phyloP scores from a whole-genome alignment of 208 protist species.

The Angomonas deanei region DNA sequence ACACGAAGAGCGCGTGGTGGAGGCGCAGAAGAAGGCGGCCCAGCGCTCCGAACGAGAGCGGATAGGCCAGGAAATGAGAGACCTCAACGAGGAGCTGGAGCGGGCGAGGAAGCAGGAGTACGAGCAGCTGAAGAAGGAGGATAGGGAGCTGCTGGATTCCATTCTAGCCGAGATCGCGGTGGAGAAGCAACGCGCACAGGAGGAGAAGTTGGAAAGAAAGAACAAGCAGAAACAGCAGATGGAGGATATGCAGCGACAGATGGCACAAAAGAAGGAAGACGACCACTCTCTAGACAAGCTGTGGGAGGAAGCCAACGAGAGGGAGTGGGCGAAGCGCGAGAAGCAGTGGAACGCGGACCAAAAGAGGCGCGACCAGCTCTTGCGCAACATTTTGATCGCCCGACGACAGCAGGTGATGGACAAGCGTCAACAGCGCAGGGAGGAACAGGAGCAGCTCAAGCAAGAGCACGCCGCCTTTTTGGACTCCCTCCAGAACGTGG shows the following conservation, averaged over 20 bases:
- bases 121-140: constrained; percentile 57
- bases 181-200: constrained; percentile 34
- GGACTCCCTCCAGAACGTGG: constrained; percentile 17
- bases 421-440: constrained; percentile 38
- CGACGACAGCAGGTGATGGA: constrained; percentile 79
- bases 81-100: constrained; percentile 63
- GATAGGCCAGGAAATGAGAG: constrained; percentile 63
- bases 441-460: constrained; percentile 25
- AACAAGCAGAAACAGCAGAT: constrained; percentile 29
- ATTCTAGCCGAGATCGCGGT: constrained; percentile 46
- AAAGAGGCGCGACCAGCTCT: constrained; percentile 44
- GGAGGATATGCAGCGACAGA: constrained; percentile 46
- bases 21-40: constrained; percentile 33
- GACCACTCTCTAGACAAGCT: constrained; percentile 51
- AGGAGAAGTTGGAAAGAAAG: constrained; percentile 29
- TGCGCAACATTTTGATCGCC: constrained; percentile 66
- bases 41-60: constrained; percentile 22
- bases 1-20: constrained; percentile 55
- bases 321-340: constrained; percentile 81
- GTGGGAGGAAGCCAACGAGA: constrained; percentile 76
- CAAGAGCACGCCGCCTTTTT: constrained; percentile 53
- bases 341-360: constrained; percentile 58
- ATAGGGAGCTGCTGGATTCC: constrained; percentile 56
- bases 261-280: constrained; percentile 47
- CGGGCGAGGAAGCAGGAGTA: constrained; percentile 68